Conservation (phyloP, 495 filamentous ascomycete genomes). For the Beverwykella pulmonaria region DNA sequence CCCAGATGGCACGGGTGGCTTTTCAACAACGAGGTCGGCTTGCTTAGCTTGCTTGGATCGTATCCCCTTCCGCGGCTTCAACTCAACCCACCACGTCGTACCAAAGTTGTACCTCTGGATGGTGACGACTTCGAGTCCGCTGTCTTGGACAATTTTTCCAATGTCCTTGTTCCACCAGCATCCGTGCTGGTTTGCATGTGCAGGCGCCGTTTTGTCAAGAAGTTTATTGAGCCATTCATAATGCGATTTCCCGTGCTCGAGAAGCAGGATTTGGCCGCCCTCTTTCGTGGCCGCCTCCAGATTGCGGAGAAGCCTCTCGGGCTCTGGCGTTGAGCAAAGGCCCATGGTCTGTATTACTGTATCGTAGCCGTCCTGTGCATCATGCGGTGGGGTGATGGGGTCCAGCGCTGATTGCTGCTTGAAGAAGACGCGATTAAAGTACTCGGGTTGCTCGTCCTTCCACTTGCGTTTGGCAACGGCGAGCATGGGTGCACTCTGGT, state of each 20-base stretch:
- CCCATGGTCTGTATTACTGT: slow-evolving; percentile 93
- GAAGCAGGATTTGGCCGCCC: slow-evolving; percentile 72
- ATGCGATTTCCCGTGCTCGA: slow-evolving; percentile 87
- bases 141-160: slow-evolving; percentile 72
- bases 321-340: slow-evolving; percentile 80
- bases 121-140: slow-evolving; percentile 75
- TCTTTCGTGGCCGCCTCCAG: slow-evolving; percentile 56
- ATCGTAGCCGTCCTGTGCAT: slow-evolving; percentile 60
- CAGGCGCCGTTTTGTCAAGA: slow-evolving; percentile 74
- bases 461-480: slow-evolving; percentile 63
- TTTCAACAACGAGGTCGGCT: neutral
- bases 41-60: neutral
- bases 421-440: slow-evolving; percentile 51
- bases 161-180: slow-evolving; percentile 99
- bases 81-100: slow-evolving; percentile 71
- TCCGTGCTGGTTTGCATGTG: slow-evolving; percentile 81
- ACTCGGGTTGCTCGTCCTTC: slow-evolving; percentile 51
- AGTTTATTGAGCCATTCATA: slow-evolving; percentile 76
- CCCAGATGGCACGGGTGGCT: neutral
- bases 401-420: slow-evolving; percentile 46
- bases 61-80: slow-evolving; percentile 50
- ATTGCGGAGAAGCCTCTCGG: slow-evolving; percentile 65
- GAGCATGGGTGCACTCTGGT: slow-evolving; percentile 67
- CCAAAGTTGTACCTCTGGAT: slow-evolving; percentile 73
- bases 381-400: slow-evolving; percentile 40